phyloP scores from a whole-genome alignment of 129 eudicot species.

The Apium graveolens region DNA sequence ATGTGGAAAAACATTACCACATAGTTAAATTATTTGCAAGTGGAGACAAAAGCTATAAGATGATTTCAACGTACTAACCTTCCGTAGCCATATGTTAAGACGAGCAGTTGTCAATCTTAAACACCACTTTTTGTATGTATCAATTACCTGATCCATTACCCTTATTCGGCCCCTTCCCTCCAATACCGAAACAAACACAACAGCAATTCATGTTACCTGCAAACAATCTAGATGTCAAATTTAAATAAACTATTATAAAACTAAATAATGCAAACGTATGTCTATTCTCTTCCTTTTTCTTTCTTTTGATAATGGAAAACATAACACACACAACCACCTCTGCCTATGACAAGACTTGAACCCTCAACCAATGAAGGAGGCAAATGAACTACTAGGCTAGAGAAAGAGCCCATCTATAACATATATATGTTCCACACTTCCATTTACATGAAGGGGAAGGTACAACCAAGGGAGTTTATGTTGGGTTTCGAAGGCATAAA shows the following conservation, averaged over 20 bases:
- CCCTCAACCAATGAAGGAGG: background rate
- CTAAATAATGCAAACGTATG: background rate
- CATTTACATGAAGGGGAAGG: background rate
- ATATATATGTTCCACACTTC: no score
- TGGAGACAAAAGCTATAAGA: background rate
- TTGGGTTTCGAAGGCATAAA: no score
- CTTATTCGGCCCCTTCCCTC: conserved; percentile 71
- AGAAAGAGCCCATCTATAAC: background rate
- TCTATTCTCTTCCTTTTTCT: background rate
- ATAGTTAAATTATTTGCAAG: background rate
- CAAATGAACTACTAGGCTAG: background rate
- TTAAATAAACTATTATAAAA: background rate
- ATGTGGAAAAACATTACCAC: no score
- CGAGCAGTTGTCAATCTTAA: conserved; percentile 82
- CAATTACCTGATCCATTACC: conserved; percentile 70
- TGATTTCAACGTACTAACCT: conserved; percentile 35
- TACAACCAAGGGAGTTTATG: no score
- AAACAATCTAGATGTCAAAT: conserved; percentile 1
- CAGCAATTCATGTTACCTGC: conserved; percentile 92
- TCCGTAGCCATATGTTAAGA: conserved; percentile 84
- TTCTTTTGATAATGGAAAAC: background rate
- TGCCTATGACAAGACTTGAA: background rate
- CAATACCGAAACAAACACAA: conserved; percentile 81
- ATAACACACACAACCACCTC: background rate
- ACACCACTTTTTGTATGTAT: conserved; percentile 90